Evolutionary conservation across 345 rosid genomes (phyloP), one percentile per base, ranked within the genome.

Genomic region (Heritiera littoralis): DNA sequence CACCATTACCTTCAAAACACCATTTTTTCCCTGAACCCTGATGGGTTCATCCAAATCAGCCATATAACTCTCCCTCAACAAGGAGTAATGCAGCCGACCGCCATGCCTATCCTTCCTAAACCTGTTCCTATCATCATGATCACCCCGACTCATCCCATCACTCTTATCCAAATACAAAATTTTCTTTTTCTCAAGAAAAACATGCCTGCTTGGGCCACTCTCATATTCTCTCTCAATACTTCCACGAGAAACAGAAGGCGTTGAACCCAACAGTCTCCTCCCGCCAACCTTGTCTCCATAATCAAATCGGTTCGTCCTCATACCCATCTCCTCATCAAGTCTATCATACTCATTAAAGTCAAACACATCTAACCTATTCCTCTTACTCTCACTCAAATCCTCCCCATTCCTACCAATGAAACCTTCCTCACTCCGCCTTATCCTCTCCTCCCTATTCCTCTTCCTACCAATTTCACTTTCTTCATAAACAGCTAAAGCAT

Each of bases 11-110:
- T 95, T 95, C 69, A 95, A 83, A 79, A 93, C 98, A 77, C 98
- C 98, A 81, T 93, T 92, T 88, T 91, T 95, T 35, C 98, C 98
- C 88, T 93, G 98, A 76, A 95, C 89, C 87, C 98, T 88, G 52
- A 93, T 91, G 48, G 94, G 90, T 80, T 87, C 89, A 71, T 85
- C 88, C 40, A 87, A 86, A 77, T 82, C 88, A 70, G 83, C 77
- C 74, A 51, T 67, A 69, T 77, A 80, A 76, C 88, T 86, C 66
- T 85, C 88, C 85, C 88, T 88, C 79, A 81, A 77, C 74, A 84
- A 74, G 23, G 87, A 72, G 55, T 81, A 72, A 61, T 89, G 87
- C 9, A 76, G 67, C 65, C 81, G 80, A 75, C 70, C 80, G 10
- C 79, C 82, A 63, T 87, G 88, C 74, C 84, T 85, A 64, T 79